These are phyloP conservation scores for Nephelium lappaceum DNA, from an alignment of 345 rosid genomes.

Conservation along the genomic window DNA sequence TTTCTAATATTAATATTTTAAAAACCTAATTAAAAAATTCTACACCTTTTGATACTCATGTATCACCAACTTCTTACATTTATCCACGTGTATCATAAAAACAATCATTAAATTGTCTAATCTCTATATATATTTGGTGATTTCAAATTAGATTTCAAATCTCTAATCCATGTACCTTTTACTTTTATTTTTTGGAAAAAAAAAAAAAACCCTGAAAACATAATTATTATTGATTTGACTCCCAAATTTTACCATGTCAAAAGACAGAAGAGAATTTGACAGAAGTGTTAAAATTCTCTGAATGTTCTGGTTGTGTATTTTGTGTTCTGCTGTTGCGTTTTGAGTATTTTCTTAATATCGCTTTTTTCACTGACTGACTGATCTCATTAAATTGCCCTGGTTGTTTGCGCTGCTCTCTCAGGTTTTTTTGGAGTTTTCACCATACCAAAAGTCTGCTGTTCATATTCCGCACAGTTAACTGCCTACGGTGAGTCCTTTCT, in stretches of 20 bases:
- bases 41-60: too few species aligned
- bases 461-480: conserved; percentile 61
- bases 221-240: neutral
- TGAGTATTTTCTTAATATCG: neutral
- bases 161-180: neutral
- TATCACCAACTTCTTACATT: too few species aligned
- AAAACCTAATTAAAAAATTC: too few species aligned
- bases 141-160: neutral
- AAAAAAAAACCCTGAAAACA: too few species aligned
- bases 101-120: too few species aligned
- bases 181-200: too few species aligned
- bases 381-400: neutral
- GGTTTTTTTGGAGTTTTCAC: conserved; percentile 85
- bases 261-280: neutral
- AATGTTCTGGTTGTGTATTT: neutral
- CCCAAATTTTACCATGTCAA: neutral
- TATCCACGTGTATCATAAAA: too few species aligned
- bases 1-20: too few species aligned
- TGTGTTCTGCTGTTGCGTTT: neutral
- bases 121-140: too few species aligned
- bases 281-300: conserved; percentile 15
- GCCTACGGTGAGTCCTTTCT: conserved; percentile 55
- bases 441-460: conserved; percentile 73
- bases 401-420: conserved; percentile 29
- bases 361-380: conserved; percentile 1